Evolutionary conservation across 768 basidiomycete species (phyloP).

Genomic region (Rubroboletus pulcherrimus): DNA sequence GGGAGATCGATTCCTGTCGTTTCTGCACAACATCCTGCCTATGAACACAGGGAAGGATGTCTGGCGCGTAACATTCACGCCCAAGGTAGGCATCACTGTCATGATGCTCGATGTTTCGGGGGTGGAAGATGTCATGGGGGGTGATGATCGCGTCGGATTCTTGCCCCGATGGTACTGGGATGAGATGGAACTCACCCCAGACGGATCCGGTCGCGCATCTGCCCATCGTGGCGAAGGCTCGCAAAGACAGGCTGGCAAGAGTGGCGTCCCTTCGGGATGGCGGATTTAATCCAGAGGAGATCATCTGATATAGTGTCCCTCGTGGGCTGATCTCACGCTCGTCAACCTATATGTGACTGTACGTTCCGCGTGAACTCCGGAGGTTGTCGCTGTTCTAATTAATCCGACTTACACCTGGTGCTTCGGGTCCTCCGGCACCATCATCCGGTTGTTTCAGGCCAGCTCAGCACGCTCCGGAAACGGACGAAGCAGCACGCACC

Average conservation of each 20-base stretch:
- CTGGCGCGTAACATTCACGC: constrained; percentile 69
- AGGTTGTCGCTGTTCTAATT: constrained; percentile 21
- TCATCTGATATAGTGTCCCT: constrained; percentile 20
- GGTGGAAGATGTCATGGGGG: constrained; percentile 54
- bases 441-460: constrained; percentile 13
- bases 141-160: constrained; percentile 78
- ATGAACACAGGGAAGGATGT: constrained; percentile 37
- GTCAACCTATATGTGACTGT: constrained; percentile 10
- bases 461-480: constrained; percentile 3
- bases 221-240: constrained; percentile 4
- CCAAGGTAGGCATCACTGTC: constrained; percentile 54
- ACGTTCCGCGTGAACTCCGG: constrained; percentile 27
- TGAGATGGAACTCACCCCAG: constrained; percentile 7
- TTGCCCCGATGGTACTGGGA: constrained; percentile 69
- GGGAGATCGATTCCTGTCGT: constrained; percentile 60
- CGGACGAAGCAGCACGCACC: not conserved
- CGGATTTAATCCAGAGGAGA: constrained; percentile 20
- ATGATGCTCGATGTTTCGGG: constrained; percentile 44
- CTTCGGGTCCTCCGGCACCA: constrained; percentile 14
- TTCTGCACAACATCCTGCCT: constrained; percentile 41
- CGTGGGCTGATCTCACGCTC: constrained; percentile 12
- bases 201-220: constrained; percentile 7
- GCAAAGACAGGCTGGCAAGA: not conserved
- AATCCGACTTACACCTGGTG: constrained; percentile 22
- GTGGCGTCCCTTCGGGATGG: constrained; percentile 19